These are phyloP conservation scores for Vanderwaltozyma verrucispora DNA, from an alignment of 805 yeast genomes.

Conservation along the genomic window DNA sequence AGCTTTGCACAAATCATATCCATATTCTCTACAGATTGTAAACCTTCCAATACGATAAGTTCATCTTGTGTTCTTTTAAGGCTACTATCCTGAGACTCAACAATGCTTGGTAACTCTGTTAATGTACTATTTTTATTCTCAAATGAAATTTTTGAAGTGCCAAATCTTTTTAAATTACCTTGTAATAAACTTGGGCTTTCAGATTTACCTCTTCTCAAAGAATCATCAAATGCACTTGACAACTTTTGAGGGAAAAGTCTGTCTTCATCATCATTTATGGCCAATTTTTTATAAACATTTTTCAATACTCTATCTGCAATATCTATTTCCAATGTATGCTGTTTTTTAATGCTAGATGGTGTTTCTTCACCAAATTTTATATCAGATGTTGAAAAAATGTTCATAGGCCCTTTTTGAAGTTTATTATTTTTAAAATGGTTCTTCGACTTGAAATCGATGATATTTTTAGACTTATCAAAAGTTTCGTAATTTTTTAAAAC, in stretches of 20 bases:
- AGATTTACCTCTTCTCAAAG: not conserved
- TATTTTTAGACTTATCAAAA: slow-evolving; percentile 7
- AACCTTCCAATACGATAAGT: slow-evolving; percentile 31
- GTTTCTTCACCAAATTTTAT: slow-evolving; percentile 15
- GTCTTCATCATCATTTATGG: slow-evolving; percentile 3
- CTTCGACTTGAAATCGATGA: slow-evolving; percentile 10
- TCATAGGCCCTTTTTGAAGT: slow-evolving; percentile 3
- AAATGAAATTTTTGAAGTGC: slow-evolving; percentile 17
- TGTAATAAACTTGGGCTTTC: not conserved
- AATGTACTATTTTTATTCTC: slow-evolving; percentile 9
- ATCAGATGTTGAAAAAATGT: slow-evolving; percentile 26
- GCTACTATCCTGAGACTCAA: not conserved
- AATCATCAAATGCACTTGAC: not conserved
- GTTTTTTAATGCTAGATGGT: slow-evolving; percentile 1
- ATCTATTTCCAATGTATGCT: slow-evolving; percentile 9
- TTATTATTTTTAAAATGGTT: slow-evolving; percentile 3
- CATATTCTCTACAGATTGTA: slow-evolving; percentile 44
- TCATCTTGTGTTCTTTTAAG: slow-evolving; percentile 14
- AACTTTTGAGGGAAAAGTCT: not conserved
- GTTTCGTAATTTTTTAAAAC: slow-evolving; percentile 29
- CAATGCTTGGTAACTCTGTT: not conserved
- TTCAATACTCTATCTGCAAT: slow-evolving; percentile 23
- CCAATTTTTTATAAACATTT: slow-evolving; percentile 23
- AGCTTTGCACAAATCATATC: slow-evolving; percentile 67
- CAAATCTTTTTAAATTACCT: not conserved